Conservation (phyloP, 1,139 yeast species). For the Sugiyamaella japonica region DNA sequence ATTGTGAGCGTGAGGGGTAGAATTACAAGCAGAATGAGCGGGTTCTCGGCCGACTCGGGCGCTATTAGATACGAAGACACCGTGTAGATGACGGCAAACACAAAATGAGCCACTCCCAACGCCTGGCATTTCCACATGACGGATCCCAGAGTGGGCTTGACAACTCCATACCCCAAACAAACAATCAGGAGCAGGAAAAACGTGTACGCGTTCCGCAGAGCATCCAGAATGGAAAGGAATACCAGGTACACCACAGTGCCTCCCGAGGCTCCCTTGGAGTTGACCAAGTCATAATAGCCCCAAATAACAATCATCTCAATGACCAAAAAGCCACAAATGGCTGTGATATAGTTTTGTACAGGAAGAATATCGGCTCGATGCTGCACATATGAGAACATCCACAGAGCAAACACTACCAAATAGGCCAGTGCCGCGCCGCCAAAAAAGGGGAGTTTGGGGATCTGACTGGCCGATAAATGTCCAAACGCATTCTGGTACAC, state of each 20-base stretch:
- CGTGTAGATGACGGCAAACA: slow-evolving; percentile 65
- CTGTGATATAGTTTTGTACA: slow-evolving; percentile 85
- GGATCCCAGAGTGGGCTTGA: slow-evolving; percentile 72
- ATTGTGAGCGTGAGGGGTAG: slow-evolving; percentile 73
- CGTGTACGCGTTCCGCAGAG: slow-evolving; percentile 82
- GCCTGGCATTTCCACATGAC: slow-evolving; percentile 79
- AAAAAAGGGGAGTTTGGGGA: slow-evolving; percentile 86
- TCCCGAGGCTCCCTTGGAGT: slow-evolving; percentile 57
- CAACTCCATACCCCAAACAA: slow-evolving; percentile 92
- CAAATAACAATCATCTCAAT: slow-evolving; percentile 84
- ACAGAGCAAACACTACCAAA: slow-evolving; percentile 74
- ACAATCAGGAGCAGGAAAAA: slow-evolving; percentile 84
- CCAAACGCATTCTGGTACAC: slow-evolving; percentile 93
- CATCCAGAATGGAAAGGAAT: slow-evolving; percentile 73
- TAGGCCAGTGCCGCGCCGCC: slow-evolving; percentile 84
- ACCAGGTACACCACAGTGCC: slow-evolving; percentile 75
- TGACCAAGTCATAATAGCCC: slow-evolving; percentile 87
- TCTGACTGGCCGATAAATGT: slow-evolving; percentile 81
- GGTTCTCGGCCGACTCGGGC: slow-evolving; percentile 48
- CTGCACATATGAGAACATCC: slow-evolving; percentile 82
- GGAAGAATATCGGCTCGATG: slow-evolving; percentile 88
- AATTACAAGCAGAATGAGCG: slow-evolving; percentile 51
- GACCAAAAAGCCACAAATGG: slow-evolving; percentile 78
- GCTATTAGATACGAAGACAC: slow-evolving; percentile 62
- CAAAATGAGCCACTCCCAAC: slow-evolving; percentile 71